Evolutionary conservation across 2,329 filamentous ascomycete genomes (phyloP), one percentile per base, ranked within the genome.

Genomic region (Alternaria ventricosa): DNA sequence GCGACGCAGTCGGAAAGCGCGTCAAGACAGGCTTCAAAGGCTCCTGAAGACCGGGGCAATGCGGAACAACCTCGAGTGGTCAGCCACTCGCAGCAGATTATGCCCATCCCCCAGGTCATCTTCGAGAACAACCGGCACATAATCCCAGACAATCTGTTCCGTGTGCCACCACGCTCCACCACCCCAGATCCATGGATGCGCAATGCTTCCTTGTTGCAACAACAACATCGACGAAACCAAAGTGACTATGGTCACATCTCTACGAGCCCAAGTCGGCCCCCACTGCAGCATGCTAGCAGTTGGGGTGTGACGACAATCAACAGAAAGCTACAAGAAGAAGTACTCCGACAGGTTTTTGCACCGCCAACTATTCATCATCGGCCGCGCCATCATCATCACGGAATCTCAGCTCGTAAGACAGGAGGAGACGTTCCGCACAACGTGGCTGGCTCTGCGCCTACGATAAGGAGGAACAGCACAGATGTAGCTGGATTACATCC

Each of bases 301-400:
- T 97, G 95, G 94, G 94, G 95, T 8, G 93, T 94, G 15, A 97
- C 94, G 0, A 94, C 91, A 22, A 92, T 97, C 62, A 98, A 98
- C 77, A 91, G 92, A 72, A 89, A 90, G 63, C 82, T 98, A 43
- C 90, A 94, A 63, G 95, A 97, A 76, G 93, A 97, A 78, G 94
- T 97, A 1, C 91, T 97, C 75, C 92, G 94, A 43, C 94, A 97
- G 76, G 95, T 95, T 0, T 97, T 97, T 74, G 84, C 93, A 46
- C 93, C 94, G 63, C 91, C 94, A 57, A 89, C 92, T 0, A 92
- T 97, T 64, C 90, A 92, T 71, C 92, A 94, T 71, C 90, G 91
- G 65, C 90, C 94, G 64, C 89, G 91, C 30, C 87, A 88, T 65
- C 91, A 86, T 18, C 86, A 91, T 58, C 86, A 91, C 58, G 86